A percentile compares a stretch with the other conserved stretches of the same genome.
These are phyloP conservation scores for Arachis stenosperma DNA, from an alignment of 306 rosid genomes.

Conservation along the genomic window DNA sequence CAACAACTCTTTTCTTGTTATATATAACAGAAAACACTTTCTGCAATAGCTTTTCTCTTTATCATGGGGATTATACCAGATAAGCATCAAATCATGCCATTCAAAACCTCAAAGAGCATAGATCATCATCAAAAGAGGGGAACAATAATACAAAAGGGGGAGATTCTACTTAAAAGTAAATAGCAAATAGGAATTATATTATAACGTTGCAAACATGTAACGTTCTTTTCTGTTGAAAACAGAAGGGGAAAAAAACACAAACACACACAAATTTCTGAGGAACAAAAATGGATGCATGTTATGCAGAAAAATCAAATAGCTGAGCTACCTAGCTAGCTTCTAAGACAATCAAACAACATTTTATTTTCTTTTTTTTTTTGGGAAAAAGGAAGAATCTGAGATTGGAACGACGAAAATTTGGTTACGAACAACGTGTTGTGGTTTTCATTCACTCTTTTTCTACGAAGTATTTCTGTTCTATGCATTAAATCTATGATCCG, in stretches of 20 bases:
- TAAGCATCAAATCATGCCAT: slow-evolving; percentile 13
- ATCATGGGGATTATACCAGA: background rate
- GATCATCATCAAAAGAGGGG: slow-evolving; percentile 1
- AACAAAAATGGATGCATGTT: background rate
- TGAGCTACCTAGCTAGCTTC: slow-evolving; percentile 1
- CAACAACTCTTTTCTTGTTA: background rate
- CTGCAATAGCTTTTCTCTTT: background rate
- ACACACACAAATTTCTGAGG: slow-evolving; percentile 5
- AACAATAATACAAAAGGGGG: background rate
- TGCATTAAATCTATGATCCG: slow-evolving; percentile 19
- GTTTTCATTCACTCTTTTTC: background rate
- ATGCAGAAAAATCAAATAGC: background rate
- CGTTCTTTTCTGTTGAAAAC: background rate
- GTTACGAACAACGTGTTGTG: background rate
- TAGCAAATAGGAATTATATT: background rate
- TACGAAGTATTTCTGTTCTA: background rate
- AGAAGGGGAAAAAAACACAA: background rate
- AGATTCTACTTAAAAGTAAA: background rate
- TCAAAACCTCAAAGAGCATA: background rate
- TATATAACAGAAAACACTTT: background rate
- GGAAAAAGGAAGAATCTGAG: background rate
- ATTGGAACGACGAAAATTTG: background rate
- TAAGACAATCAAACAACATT: background rate
- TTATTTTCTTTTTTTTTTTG: too few relatives aligned
- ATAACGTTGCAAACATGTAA: background rate